These are phyloP conservation scores for Calonectria fujianensis DNA, from an alignment of 2,329 filamentous ascomycete genomes.

Conservation along the genomic window DNA sequence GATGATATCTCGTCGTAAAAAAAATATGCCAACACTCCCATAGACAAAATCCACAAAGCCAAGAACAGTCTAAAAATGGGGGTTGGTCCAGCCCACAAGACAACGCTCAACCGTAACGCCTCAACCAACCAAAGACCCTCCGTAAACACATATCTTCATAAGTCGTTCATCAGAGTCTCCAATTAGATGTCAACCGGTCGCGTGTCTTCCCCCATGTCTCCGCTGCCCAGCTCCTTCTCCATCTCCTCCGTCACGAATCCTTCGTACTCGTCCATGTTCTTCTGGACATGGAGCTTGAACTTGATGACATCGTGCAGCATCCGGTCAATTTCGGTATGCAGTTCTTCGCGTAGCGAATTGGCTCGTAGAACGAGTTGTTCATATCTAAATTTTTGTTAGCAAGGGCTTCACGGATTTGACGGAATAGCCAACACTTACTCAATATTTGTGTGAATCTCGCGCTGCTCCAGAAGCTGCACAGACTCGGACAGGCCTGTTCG, in stretches of 20 bases:
- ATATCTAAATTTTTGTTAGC: conserved; percentile 73
- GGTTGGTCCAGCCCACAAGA: conserved; percentile 7
- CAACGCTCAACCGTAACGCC: conserved; percentile 30
- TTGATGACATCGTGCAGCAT: conserved; percentile 98
- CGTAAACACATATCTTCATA: conserved; percentile 25
- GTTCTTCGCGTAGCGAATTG: conserved; percentile 90
- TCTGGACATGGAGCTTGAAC: conserved; percentile 98
- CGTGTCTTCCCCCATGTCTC: conserved; percentile 74
- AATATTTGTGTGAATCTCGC: conserved; percentile 97
- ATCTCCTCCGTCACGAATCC: conserved; percentile 94
- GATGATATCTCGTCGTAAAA: conserved; percentile 30
- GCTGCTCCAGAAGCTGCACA: conserved; percentile 93
- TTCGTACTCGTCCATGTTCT: conserved; percentile 94
- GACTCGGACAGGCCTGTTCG: conserved; percentile 87
- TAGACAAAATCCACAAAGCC: conserved; percentile 13
- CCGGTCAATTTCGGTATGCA: conserved; percentile 97
- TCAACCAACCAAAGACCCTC: conserved; percentile 25
- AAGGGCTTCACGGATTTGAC: neutral
- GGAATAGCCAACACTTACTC: conserved; percentile 77
- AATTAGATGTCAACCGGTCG: conserved; percentile 67
- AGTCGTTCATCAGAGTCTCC: conserved; percentile 43
- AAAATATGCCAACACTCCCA: conserved; percentile 20
- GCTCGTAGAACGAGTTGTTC: conserved; percentile 92
- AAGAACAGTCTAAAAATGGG: conserved; percentile 19
- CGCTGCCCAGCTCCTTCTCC: conserved; percentile 86